A percentile compares a stretch with the other conserved stretches of the same genome.
Conservation (phyloP, 1,284 basidiomycete species). For the Melampsora americana region DNA sequence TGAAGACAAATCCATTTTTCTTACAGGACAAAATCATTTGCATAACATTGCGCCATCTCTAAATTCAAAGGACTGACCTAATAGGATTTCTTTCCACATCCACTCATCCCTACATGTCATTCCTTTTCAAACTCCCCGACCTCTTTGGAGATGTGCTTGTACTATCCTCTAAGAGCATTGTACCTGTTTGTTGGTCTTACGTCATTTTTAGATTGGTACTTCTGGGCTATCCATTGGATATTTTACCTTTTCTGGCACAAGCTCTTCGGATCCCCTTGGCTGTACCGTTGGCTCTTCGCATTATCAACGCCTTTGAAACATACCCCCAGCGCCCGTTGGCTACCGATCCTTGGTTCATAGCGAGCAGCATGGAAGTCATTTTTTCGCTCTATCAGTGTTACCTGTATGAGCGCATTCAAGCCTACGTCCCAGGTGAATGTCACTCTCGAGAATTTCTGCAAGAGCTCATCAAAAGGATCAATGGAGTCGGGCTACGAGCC, state of each 20-base stretch:
- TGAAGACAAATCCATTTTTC: too few species aligned
- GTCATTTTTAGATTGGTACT: conserved; percentile 44
- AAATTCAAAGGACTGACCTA: too few species aligned
- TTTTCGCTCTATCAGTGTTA: conserved; percentile 34
- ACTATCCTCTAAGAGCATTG: conserved; percentile 5
- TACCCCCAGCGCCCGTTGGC: conserved; percentile 26
- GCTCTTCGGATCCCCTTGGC: conserved; percentile 22
- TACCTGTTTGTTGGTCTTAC: conserved; percentile 30
- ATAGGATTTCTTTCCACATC: too few species aligned
- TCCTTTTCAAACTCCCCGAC: conserved; percentile 5
- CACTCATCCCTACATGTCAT: not conserved
- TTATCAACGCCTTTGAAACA: conserved; percentile 1
- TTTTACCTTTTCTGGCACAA: conserved; percentile 40
- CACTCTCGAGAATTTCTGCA: conserved; percentile 16
- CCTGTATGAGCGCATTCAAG: conserved; percentile 18
- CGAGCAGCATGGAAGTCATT: conserved; percentile 27
- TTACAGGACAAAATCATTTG: too few species aligned
- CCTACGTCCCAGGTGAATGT: not conserved
- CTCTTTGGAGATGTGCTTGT: conserved; percentile 9
- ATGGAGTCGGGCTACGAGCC: conserved; percentile 30
- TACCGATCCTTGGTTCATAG: conserved; percentile 27
- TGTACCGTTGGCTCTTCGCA: conserved; percentile 28
- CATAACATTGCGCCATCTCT: too few species aligned
- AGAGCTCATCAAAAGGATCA: conserved; percentile 15
- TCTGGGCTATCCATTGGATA: conserved; percentile 38